Evolutionary conservation across 1,284 basidiomycete genomes (phyloP), one percentile per base, ranked within the genome.

Genomic region (Mycosarcoma mackinlayi): DNA sequence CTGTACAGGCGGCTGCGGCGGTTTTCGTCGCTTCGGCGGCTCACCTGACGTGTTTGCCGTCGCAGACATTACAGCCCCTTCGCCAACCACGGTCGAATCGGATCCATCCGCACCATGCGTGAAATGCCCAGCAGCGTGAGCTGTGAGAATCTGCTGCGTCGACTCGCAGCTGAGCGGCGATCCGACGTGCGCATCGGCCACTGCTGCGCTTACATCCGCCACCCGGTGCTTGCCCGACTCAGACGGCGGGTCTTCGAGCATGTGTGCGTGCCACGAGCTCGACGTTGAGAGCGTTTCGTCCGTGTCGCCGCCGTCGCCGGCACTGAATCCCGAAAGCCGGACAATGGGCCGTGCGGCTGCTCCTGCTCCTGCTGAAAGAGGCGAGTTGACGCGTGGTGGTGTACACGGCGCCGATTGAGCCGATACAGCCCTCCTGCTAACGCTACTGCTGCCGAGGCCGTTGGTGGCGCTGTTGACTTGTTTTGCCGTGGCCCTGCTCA

Each of bases 261-360:
- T 70, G 25, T 74, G 62, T 14, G 71, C 71, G 31, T 74, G 71
- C 71, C 71, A 74, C 31, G 62, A 66, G n/a, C 58, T 63, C 8
- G 50, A 33, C 5, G 55, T 54, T 0, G 62, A 66, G 21, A 58
- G 7, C 9, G 55, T 45, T 18, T 74, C 71, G 37, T 63, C 57
- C 6, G 27, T 31, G 9, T 47, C 45, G 13, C 10, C 46, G n/a
- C 60, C 54, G 1, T 2, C 9, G 11, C 19, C 33, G 33, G 16
- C 25, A 31, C 34, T 3, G 52, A 45, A 19, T 18, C 41, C 54
- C n/a, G 51, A 45, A 7, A 48, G 23, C 0, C 33, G 37, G 1
- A 42, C 40, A n/a, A n/a, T 52, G 13, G 40, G 53, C 14, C 47
- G 46, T 11, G 13, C 13, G 6, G 13, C 33, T 11, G 21, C 16